Base-by-base conservation (phyloP, 441 rosid species). In the Theobroma grandiflorum region DNA sequence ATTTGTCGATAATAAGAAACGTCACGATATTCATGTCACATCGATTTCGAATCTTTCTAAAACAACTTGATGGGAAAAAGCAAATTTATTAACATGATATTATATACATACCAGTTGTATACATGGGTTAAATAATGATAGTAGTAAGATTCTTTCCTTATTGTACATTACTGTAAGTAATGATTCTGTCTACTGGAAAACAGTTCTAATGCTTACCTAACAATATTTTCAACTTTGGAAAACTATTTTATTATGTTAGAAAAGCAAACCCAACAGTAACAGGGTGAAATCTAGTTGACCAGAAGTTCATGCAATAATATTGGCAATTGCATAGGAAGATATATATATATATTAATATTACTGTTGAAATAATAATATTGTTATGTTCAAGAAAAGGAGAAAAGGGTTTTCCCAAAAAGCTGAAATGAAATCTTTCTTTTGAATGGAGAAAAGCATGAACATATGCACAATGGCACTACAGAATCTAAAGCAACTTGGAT, bases 401-500 rank as follows among this genome's bases (percentile, higher is more conserved):
- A 57, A 33, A 42, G 37, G 38, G 12, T 20, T 57, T 58, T n/a
- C 38, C 37, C 8, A 20, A 81, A 84, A 86, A 82, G 87, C 75
- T 81, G 82, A 85, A 78, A 82, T 50, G 79, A 82, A 72, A 82
- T 82, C 78, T 84, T 73, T 50, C 66, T 74, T 81, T 79, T 26
- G 42, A 73, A 71, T 16, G 7, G 31, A 26, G 31, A 79, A 78
- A 82, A 50, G 76, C 52, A 50, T 0, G 31, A 26, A 26, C 31
- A 26, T 26, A 26, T 43, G 11, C 33, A 3, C 47, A 22, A 20
- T 75, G 37, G 33, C 47, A 4, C n/a, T 3, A 49, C 38, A 77
- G 81, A 79, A 84, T 78, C 85, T 78, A 86, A 85, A 78, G 84
- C 72, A 80, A 78, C 79, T 78, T 79, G 83, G 80, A 82, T 75